Base-by-base conservation (phyloP, 2,329 filamentous ascomycete genomes). In the Aspergillus pseudonomiae region DNA sequence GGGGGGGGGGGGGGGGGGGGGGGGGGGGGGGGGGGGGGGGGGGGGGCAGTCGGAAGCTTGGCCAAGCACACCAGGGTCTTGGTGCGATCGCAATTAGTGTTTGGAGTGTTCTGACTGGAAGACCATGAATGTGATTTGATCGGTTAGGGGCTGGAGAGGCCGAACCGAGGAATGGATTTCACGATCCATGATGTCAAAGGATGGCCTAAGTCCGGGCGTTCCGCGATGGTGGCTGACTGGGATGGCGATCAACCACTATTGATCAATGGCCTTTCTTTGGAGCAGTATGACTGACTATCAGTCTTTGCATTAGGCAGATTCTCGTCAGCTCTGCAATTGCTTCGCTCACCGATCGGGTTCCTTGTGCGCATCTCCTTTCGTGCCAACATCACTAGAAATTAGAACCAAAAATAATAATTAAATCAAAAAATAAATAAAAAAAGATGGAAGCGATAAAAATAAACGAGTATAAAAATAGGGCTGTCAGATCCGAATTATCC, bases 121-220 rank as follows among this genome's bases (percentile, higher is more conserved):
- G n/a, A 55, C 58, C 21, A 19, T 46, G 48, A 32, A 60, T 45
- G n/a, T 41, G 39, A 39, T 54, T 60, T 60, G 58, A 53, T 48
- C 46, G 24, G 26, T 53, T 32, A 53, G 21, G n/a, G 21, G 14
- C 32, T 28, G 32, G 32, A 46, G 30, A n/a, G 10, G 11, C 52
- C n/a, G 46, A 54, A 30, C 45, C 60, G 46, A 54, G 56, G 45
- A 28, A 59, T n/a, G 32, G n/a, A 26, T 41, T 45, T 28, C 50
- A 59, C 45, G 55, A 62, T 62, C 41, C 48, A 62, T 62, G 61
- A 62, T 59, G 61, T 62, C 61, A 59, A 59, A 19, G 12, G 21
- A 12, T 45, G 60, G 34, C 30, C 55, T 62, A 19, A 50, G 36
- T 43, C 58, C 58, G 46, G 48, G 16, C 36, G 24, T 54, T 60